Evolutionary conservation across 768 basidiomycete species (phyloP), one percentile per base, ranked within the genome.

Genomic region (Candolleomyces efflorescens): DNA sequence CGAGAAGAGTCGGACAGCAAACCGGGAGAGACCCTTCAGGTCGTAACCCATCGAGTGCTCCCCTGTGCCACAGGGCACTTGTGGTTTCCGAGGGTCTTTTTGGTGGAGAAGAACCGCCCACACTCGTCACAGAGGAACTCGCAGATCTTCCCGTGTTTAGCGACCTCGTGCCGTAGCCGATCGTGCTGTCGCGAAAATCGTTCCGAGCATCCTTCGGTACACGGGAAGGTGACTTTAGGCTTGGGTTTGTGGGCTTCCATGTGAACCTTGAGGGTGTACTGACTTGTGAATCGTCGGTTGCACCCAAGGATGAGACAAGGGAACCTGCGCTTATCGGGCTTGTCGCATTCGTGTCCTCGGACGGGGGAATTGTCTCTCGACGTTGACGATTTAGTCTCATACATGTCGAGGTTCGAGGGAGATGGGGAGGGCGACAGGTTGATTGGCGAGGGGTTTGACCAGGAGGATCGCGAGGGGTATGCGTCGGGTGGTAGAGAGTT

Each of bases 101-200:
- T 72, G 2, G 78, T 73, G 11, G 81, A 82, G 66, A 82, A 84
- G 65, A 82, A 82, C 11, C 80, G 71, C 17, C 78, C 75, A 58
- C 82, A 84, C 1, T 77, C 76, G 10, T 75, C 71, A 61, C 82
- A 84, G 1, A 69, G 67, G 64, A 79, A 82, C 60, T 82, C 81
- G 69, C 82, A 84, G 45, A 82, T 61, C 62, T 81, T 82, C 13
- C 79, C 78, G 59, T 84, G 82, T 64, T 84, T 81, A 9, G 79
- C 78, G 5, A 84, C 81, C 65, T 84, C 82, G 58, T 84, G 82
- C 54, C 82, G 75, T 12, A 84, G 73, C 36, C 81, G 70, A 59
- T 84, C 82, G 60, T 84, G 82, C 57, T 82, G 81, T 51, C 82
- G 69, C 32, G 81, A 82, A 66, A 84, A 84, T 10, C 72, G 73